Evolutionary conservation across 1,284 basidiomycete genomes (phyloP).

Genomic region (Fistulinella cinereoalba): DNA sequence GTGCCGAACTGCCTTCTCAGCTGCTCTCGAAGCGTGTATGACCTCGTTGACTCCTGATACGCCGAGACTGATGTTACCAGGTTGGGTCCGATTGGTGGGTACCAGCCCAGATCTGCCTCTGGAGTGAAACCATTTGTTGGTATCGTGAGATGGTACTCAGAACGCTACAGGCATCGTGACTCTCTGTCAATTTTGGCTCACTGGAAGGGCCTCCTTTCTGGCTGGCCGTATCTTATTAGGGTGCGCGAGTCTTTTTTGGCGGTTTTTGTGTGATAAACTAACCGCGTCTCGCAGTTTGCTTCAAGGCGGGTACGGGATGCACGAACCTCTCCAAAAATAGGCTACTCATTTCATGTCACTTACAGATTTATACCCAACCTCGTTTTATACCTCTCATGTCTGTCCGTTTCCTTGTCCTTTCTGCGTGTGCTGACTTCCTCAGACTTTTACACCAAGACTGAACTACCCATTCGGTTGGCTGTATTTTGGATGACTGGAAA

Average conservation of each 20-base stretch:
- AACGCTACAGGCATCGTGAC: slow-evolving; percentile 35
- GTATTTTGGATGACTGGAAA: slow-evolving; percentile 62
- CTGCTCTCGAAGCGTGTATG: slow-evolving; percentile 63
- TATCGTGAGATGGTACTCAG: not conserved
- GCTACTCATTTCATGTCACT: not conserved
- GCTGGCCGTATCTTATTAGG: slow-evolving; percentile 42
- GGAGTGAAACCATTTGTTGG: slow-evolving; percentile 32
- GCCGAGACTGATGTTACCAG: slow-evolving; percentile 20
- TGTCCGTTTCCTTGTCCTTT: slow-evolving; percentile 35
- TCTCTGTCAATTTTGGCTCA: slow-evolving; percentile 58
- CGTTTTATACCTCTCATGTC: slow-evolving; percentile 62
- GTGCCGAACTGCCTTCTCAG: slow-evolving; percentile 69
- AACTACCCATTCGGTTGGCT: slow-evolving; percentile 63
- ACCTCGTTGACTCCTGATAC: not conserved
- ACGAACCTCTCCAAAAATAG: no score
- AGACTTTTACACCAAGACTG: slow-evolving; percentile 59
- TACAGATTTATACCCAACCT: slow-evolving; percentile 56
- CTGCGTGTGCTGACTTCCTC: not conserved
- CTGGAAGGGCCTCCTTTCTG: slow-evolving; percentile 54
- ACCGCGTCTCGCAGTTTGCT: slow-evolving; percentile 41
- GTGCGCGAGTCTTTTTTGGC: slow-evolving; percentile 17
- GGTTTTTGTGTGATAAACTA: not conserved
- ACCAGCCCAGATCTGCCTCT: slow-evolving; percentile 48
- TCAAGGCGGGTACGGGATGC: slow-evolving; percentile 52
- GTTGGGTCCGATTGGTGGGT: slow-evolving; percentile 71